Conservation (phyloP, 495 filamentous ascomycete species). For the Friedmanniomyces simplex region DNA sequence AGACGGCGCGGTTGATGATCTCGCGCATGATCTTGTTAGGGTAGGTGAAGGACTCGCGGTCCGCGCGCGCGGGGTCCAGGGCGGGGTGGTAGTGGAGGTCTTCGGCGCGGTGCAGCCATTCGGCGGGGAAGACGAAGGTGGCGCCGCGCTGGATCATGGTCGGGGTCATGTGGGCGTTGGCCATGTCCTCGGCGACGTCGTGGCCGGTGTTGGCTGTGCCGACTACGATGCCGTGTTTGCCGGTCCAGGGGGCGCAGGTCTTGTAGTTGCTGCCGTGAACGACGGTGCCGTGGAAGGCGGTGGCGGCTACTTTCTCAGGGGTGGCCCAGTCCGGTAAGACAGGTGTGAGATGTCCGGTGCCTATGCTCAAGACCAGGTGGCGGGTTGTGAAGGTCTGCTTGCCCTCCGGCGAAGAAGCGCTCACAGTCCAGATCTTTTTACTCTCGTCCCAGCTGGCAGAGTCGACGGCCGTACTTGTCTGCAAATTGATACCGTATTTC, state of each 20-base stretch:
- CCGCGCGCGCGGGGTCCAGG: slow-evolving; percentile 25
- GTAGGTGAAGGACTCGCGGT: slow-evolving; percentile 20
- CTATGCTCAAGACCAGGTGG: slow-evolving; percentile 12
- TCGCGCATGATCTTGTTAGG: slow-evolving; percentile 22
- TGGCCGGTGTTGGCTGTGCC: slow-evolving; percentile 41
- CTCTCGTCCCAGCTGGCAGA: slow-evolving; percentile 23
- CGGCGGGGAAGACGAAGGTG: slow-evolving; percentile 27
- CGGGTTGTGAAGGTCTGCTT: slow-evolving; percentile 4
- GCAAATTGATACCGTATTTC: slow-evolving; percentile 32
- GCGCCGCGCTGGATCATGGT: slow-evolving; percentile 35
- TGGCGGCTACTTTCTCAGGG: background rate
- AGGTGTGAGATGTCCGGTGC: slow-evolving; percentile 6
- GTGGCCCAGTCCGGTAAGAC: slow-evolving; percentile 5
- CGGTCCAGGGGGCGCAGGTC: slow-evolving; percentile 25
- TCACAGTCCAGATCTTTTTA: slow-evolving; percentile 27
- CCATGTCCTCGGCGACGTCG: slow-evolving; percentile 38
- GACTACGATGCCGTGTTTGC: slow-evolving; percentile 34
- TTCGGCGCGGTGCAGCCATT: slow-evolving; percentile 16
- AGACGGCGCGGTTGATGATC: slow-evolving; percentile 4
- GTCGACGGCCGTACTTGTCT: slow-evolving; percentile 26
- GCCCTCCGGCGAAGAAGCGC: background rate
- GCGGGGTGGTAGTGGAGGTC: slow-evolving; percentile 27
- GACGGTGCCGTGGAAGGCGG: slow-evolving; percentile 28
- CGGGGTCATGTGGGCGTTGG: slow-evolving; percentile 28
- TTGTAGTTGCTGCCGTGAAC: slow-evolving; percentile 33